These are phyloP conservation scores for Rhizophagus clarus DNA, from an alignment of 192 early-diverging fungal genomes.

Conservation along the genomic window DNA sequence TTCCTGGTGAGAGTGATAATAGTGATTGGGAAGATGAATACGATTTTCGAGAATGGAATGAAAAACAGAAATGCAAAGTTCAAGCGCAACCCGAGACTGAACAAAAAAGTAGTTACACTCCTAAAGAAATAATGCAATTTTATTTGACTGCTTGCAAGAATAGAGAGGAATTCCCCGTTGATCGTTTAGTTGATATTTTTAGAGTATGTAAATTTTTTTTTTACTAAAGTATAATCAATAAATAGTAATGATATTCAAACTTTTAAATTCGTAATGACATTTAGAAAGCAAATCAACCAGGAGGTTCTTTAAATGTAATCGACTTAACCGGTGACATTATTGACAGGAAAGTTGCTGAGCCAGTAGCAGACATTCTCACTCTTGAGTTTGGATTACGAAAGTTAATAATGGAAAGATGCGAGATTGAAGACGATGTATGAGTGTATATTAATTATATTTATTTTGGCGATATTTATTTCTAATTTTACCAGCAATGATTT, in stretches of 20 bases:
- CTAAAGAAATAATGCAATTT: slow-evolving; percentile 46
- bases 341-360: slow-evolving; percentile 57
- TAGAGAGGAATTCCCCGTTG: slow-evolving; percentile 47
- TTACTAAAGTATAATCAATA: background rate
- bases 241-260: background rate
- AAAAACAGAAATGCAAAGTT: slow-evolving; percentile 6
- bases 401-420: slow-evolving; percentile 69
- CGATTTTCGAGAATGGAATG: slow-evolving; percentile 42
- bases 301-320: slow-evolving; percentile 1
- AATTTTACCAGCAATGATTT: background rate
- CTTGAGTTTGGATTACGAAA: slow-evolving; percentile 73
- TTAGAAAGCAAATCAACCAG: background rate
- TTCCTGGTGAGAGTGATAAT: slow-evolving; percentile 15
- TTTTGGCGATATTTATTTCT: background rate
- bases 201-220: slow-evolving; percentile 23
- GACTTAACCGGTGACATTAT: slow-evolving; percentile 46
- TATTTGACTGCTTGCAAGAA: slow-evolving; percentile 45
- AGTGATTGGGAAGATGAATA: slow-evolving; percentile 43
- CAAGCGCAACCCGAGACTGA: slow-evolving; percentile 30
- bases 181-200: slow-evolving; percentile 37
- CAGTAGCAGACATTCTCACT: slow-evolving; percentile 75
- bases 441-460: background rate
- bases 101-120: slow-evolving; percentile 43
- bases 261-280: background rate
- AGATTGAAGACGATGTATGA: slow-evolving; percentile 69